Conservation (phyloP, 768 basidiomycete species). For the Amanita fuliginea region DNA sequence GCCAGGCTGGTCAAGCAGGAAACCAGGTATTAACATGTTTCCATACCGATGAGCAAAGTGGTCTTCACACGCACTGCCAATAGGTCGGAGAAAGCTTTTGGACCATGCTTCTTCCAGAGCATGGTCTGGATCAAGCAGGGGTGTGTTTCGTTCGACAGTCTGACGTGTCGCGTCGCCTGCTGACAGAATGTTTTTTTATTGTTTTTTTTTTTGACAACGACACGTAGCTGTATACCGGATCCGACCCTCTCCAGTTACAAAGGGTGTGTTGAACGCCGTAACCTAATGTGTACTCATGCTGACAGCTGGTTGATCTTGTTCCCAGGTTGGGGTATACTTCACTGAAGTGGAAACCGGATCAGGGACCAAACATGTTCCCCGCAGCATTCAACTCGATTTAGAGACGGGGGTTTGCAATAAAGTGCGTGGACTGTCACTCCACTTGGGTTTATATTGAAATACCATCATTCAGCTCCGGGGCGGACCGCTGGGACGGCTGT, state of each 20-base stretch:
- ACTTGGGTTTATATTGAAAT: not conserved
- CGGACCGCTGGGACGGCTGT: slow-evolving; percentile 62
- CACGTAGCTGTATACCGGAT: slow-evolving; percentile 54
- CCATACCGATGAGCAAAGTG: slow-evolving; percentile 13
- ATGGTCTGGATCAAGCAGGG: slow-evolving; percentile 66
- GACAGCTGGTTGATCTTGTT: slow-evolving; percentile 1
- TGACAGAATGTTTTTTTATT: slow-evolving; percentile 8
- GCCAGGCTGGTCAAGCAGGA: slow-evolving; percentile 64
- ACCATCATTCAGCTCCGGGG: slow-evolving; percentile 44
- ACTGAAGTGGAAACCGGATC: slow-evolving; percentile 47
- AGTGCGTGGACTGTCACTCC: slow-evolving; percentile 26
- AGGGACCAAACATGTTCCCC: slow-evolving; percentile 71
- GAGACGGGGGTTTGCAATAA: slow-evolving; percentile 80
- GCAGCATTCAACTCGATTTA: slow-evolving; percentile 84
- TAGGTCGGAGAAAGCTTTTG: slow-evolving; percentile 81
- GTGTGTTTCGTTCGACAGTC: slow-evolving; percentile 26
- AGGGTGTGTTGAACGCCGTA: slow-evolving; percentile 34
- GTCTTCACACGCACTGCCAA: slow-evolving; percentile 1
- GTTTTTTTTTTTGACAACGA: not conserved
- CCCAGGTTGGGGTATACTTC: slow-evolving; percentile 75
- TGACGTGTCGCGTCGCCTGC: slow-evolving; percentile 7
- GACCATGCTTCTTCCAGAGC: slow-evolving; percentile 79
- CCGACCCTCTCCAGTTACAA: slow-evolving; percentile 63
- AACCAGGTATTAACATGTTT: slow-evolving; percentile 23
- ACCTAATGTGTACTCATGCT: too few species aligned